A percentile compares a stretch with the other conserved stretches of the same genome.
Conservation (phyloP, 192 early-diverging fungal genomes). For the Rhizophagus sp. region DNA sequence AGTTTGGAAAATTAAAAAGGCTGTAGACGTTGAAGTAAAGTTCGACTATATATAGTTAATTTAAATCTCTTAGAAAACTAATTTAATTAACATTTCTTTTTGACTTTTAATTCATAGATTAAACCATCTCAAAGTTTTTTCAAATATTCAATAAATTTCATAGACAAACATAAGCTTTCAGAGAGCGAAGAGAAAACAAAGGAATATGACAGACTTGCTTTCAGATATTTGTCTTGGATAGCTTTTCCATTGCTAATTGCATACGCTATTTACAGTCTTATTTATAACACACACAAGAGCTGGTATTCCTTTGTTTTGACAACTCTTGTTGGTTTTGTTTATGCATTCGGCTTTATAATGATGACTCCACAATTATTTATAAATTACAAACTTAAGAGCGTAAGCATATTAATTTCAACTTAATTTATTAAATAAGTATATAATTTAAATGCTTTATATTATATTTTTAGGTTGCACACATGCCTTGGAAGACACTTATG, state of each 20-base stretch:
- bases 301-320: conserved; percentile 89
- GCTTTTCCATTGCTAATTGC: conserved; percentile 73
- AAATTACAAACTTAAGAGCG: conserved; percentile 83
- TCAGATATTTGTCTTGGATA: conserved; percentile 77
- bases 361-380: conserved; percentile 92
- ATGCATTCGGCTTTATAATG: conserved; percentile 80
- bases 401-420: conserved; percentile 32
- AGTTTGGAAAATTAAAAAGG: conserved; percentile 89
- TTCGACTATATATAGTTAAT: background rate
- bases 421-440: background rate
- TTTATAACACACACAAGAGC: conserved; percentile 86
- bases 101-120: conserved; percentile 7
- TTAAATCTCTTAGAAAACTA: background rate
- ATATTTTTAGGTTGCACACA: conserved; percentile 78
- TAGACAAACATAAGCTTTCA: conserved; percentile 38
- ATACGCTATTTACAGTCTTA: conserved; percentile 82
- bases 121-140: conserved; percentile 21
- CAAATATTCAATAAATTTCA: conserved; percentile 22
- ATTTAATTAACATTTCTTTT: background rate
- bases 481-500: conserved; percentile 93
- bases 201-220: conserved; percentile 76
- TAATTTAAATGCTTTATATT: background rate
- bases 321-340: conserved; percentile 89
- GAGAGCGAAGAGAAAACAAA: conserved; percentile 59
- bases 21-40: conserved; percentile 68